A percentile compares a stretch with the other conserved stretches of the same genome.
Evolutionary conservation across 768 basidiomycete genomes (phyloP).

Genomic region (Mycena vitilis): DNA sequence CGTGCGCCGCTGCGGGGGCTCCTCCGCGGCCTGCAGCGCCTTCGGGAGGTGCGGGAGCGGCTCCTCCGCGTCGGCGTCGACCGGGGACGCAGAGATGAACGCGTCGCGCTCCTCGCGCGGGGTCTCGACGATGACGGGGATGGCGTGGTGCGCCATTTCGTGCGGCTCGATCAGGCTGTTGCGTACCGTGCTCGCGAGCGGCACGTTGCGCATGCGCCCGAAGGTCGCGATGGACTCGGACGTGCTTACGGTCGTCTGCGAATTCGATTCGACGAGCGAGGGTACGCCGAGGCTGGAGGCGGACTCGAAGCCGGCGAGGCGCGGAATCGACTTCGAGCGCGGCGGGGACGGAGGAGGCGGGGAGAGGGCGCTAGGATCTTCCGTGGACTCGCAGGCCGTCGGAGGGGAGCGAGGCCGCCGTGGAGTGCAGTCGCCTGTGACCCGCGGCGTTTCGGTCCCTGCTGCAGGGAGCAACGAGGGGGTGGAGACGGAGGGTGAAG

Average conservation of each 20-base stretch:
- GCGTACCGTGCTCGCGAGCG: slow-evolving; percentile 26
- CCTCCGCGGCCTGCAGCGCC: not conserved
- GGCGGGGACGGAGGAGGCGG: not conserved
- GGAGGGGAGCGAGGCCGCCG: slow-evolving; percentile 1
- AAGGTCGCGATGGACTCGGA: slow-evolving; percentile 19
- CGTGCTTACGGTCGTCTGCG: slow-evolving; percentile 39
- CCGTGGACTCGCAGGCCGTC: not conserved
- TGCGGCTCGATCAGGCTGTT: slow-evolving; percentile 25
- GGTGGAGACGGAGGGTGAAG: slow-evolving; percentile 17
- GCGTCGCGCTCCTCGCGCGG: slow-evolving; percentile 46
- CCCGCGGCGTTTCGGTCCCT: slow-evolving; percentile 1
- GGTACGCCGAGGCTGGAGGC: slow-evolving; percentile 41
- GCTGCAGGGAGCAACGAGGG: not conserved
- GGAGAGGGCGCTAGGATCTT: too few relatives aligned
- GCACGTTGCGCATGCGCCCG: slow-evolving; percentile 30
- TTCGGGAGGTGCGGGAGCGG: not conserved
- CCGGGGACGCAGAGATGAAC: slow-evolving; percentile 16
- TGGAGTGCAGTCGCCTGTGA: not conserved
- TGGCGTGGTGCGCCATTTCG: slow-evolving; percentile 14
- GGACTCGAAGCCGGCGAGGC: slow-evolving; percentile 14
- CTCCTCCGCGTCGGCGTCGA: slow-evolving; percentile 23
- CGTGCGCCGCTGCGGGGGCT: slow-evolving; percentile 15
- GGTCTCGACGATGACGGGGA: slow-evolving; percentile 49
- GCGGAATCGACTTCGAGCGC: slow-evolving; percentile 19
- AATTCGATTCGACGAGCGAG: slow-evolving; percentile 46